phyloP scores from a whole-genome alignment of 805 yeast species.

The Sugiyamaella smithiae region DNA sequence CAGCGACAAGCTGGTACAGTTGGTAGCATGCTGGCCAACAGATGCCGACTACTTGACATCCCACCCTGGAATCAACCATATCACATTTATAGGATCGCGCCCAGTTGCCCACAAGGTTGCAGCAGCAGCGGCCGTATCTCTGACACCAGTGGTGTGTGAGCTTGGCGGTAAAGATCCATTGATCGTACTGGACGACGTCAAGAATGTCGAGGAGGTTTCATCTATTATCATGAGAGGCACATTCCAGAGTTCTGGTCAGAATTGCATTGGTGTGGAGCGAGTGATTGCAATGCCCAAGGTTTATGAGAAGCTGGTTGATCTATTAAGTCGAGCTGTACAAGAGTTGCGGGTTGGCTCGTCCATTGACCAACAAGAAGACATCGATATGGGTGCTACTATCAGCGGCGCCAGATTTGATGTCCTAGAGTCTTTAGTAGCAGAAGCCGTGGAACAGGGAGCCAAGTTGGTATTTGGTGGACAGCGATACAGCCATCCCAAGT shows the following conservation, averaged over 20 bases:
- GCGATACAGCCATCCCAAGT: constrained; percentile 79
- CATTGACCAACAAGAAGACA: constrained; percentile 83
- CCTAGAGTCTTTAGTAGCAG: constrained; percentile 63
- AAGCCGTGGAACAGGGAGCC: constrained; percentile 83
- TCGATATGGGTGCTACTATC: constrained; percentile 96
- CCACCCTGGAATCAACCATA: constrained; percentile 78
- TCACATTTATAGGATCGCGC: constrained; percentile 94
- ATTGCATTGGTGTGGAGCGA: constrained; percentile 96
- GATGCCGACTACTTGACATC: constrained; percentile 83
- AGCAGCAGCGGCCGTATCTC: constrained; percentile 73
- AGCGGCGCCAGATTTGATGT: constrained; percentile 69
- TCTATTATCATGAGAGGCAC: constrained; percentile 91
- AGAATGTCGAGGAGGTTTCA: constrained; percentile 47
- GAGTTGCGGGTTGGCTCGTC: constrained; percentile 79
- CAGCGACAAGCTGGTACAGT: constrained; percentile 80
- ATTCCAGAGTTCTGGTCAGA: constrained; percentile 96
- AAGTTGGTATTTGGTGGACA: constrained; percentile 76
- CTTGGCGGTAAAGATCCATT: constrained; percentile 96
- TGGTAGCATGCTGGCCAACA: constrained; percentile 85
- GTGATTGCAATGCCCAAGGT: constrained; percentile 74
- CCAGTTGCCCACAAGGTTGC: constrained; percentile 90
- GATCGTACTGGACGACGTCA: constrained; percentile 76
- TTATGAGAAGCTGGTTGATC: constrained; percentile 59
- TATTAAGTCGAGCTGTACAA: constrained; percentile 56
- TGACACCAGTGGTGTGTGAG: constrained; percentile 94